These are phyloP conservation scores for Cytauxzoon felis DNA, from an alignment of 169 alveolate species.

Conservation along the genomic window DNA sequence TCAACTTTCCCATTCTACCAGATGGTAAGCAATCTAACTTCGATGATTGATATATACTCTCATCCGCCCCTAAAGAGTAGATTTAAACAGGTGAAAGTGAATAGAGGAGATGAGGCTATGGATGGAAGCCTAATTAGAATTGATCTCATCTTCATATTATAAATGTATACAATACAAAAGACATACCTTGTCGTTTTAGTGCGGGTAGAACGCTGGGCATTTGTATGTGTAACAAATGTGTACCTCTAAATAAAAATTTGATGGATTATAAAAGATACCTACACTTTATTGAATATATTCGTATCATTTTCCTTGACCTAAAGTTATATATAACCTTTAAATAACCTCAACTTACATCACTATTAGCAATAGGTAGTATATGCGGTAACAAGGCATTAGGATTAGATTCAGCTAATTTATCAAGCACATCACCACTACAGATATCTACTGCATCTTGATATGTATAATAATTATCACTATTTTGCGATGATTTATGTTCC, in stretches of 20 bases:
- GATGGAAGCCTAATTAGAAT: neutral
- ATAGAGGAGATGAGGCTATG: neutral
- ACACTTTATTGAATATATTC: constrained; percentile 55
- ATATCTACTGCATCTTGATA: constrained; percentile 42
- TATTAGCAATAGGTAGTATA: too few species aligned
- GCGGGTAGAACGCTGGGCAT: constrained; percentile 59
- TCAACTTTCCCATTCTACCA: constrained; percentile 47
- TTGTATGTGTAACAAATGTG: constrained; percentile 58
- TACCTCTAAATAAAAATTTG: constrained; percentile 18
- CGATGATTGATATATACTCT: constrained; percentile 37
- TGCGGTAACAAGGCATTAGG: constrained; percentile 35
- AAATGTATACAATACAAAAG: too few species aligned
- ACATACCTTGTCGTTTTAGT: too few species aligned
- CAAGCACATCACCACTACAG: constrained; percentile 40
- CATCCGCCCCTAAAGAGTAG: neutral
- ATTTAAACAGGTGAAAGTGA: neutral
- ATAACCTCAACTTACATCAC: too few species aligned
- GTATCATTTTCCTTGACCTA: neutral
- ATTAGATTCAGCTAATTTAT: constrained; percentile 36
- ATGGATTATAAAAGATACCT: neutral
- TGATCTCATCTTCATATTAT: neutral
- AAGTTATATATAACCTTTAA: neutral
- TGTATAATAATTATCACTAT: neutral
- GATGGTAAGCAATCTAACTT: constrained; percentile 38
- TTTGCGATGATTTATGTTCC: constrained; percentile 1